phyloP scores from a whole-genome alignment of 208 protist species.

The Leishmania guyanensis region DNA sequence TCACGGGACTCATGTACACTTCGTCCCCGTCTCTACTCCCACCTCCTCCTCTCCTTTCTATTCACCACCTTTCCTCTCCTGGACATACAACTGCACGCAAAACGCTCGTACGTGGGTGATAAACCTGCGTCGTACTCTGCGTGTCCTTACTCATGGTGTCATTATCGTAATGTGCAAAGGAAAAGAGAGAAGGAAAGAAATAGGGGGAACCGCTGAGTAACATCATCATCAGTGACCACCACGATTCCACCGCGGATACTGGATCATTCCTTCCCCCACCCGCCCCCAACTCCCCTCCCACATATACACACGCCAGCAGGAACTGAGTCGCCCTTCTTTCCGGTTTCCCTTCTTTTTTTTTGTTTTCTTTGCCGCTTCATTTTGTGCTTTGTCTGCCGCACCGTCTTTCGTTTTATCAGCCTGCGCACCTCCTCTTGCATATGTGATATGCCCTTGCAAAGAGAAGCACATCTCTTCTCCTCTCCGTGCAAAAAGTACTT shows the following conservation, averaged over 20 bases:
- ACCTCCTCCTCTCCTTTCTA: not conserved
- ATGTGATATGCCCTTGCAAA: not conserved
- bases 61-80: not conserved
- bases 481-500: not conserved
- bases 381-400: not conserved
- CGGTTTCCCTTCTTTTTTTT: not conserved
- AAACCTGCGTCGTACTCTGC: not conserved
- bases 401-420: not conserved
- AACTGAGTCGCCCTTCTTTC: not conserved
- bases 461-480: not conserved
- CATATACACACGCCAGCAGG: not conserved
- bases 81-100: not conserved
- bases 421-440: not conserved
- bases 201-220: not conserved
- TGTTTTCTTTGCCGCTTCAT: not conserved
- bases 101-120: not conserved
- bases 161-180: not conserved
- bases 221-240: not conserved
- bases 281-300: too few species aligned
- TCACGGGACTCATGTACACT: not conserved
- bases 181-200: not conserved
- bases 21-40: not conserved
- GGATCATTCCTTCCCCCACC: not conserved
- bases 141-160: not conserved
- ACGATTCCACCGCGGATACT: not conserved